Evolutionary conservation across 768 basidiomycete species (phyloP).

Genomic region (Termitomyces sp.): DNA sequence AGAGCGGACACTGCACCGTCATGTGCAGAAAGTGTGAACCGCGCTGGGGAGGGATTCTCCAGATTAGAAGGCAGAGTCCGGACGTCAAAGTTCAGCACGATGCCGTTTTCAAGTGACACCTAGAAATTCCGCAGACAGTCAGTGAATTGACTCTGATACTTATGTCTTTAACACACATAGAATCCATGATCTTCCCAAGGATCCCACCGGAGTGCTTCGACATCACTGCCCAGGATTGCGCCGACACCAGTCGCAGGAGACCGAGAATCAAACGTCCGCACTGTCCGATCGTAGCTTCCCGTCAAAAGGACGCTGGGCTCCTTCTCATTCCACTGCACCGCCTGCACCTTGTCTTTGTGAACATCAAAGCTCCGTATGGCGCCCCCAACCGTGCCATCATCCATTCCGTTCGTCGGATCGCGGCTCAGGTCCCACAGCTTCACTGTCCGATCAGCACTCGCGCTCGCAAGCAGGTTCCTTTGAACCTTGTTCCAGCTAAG

Average conservation of each 20-base stretch:
- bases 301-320: slow-evolving; percentile 89
- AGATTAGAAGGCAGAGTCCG: slow-evolving; percentile 72
- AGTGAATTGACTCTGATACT: background rate
- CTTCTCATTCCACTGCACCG: slow-evolving; percentile 90
- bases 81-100: slow-evolving; percentile 89
- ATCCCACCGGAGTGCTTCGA: slow-evolving; percentile 94
- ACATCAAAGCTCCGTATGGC: slow-evolving; percentile 84
- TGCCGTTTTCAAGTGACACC: slow-evolving; percentile 94
- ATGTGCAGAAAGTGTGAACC: slow-evolving; percentile 91
- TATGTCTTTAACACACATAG: slow-evolving; percentile 51
- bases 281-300: slow-evolving; percentile 92
- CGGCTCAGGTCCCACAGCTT: slow-evolving; percentile 95
- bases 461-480: slow-evolving; percentile 87
- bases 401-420: slow-evolving; percentile 37
- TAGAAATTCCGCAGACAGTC: slow-evolving; percentile 22
- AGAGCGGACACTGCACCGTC: slow-evolving; percentile 86
- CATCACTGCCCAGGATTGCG: slow-evolving; percentile 84
- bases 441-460: slow-evolving; percentile 91
- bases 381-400: slow-evolving; percentile 41
- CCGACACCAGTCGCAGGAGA: slow-evolving; percentile 79
- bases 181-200: slow-evolving; percentile 87
- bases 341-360: slow-evolving; percentile 93
- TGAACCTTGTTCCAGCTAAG: slow-evolving; percentile 91
- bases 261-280: slow-evolving; percentile 90
- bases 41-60: slow-evolving; percentile 57